phyloP scores from a whole-genome alignment of 108 stramenopile species.

The Aurantiochytrium sp. region DNA sequence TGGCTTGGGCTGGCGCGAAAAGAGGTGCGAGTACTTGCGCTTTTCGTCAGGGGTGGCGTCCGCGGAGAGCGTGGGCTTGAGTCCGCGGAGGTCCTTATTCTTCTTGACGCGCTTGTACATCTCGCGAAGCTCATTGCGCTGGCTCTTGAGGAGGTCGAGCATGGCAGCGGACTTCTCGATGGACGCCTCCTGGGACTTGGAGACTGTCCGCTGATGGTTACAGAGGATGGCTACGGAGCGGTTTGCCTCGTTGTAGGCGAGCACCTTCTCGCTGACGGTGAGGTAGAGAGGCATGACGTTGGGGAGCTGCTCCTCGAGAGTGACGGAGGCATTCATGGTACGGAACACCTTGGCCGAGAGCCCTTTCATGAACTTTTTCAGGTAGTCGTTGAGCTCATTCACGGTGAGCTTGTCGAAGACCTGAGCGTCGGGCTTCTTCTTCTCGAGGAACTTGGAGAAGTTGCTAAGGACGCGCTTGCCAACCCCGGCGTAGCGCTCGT shows the following conservation, averaged over 20 bases:
- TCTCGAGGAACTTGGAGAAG: conserved; percentile 77
- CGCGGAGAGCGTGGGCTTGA: conserved; percentile 44
- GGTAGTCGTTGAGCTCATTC: conserved; percentile 75
- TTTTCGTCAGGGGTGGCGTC: conserved; percentile 49
- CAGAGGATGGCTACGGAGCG: conserved; percentile 97
- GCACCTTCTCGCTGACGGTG: conserved; percentile 76
- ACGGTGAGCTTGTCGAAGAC: conserved; percentile 88
- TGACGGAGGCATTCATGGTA: conserved; percentile 98
- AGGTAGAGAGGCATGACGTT: conserved; percentile 58
- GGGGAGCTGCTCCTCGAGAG: conserved; percentile 87
- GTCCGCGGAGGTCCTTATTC: conserved; percentile 65
- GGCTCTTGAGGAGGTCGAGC: conserved; percentile 75
- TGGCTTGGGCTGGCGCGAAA: conserved; percentile 72
- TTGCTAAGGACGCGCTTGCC: conserved; percentile 85
- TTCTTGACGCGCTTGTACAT: conserved; percentile 63
- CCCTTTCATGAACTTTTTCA: conserved; percentile 94
- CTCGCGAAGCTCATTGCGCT: conserved; percentile 75
- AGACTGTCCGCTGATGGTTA: conserved; percentile 96
- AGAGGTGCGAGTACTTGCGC: conserved; percentile 70
- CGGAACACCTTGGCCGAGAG: conserved; percentile 99
- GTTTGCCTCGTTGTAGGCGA: conserved; percentile 97
- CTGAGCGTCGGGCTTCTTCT: conserved; percentile 80
- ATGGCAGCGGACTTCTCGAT: conserved; percentile 70
- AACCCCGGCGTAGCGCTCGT: conserved; percentile 74
- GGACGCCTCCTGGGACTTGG: conserved; percentile 82